A percentile compares a stretch with the other conserved stretches of the same genome.
Conservation (phyloP, 345 rosid species). For the Salix udensis region DNA sequence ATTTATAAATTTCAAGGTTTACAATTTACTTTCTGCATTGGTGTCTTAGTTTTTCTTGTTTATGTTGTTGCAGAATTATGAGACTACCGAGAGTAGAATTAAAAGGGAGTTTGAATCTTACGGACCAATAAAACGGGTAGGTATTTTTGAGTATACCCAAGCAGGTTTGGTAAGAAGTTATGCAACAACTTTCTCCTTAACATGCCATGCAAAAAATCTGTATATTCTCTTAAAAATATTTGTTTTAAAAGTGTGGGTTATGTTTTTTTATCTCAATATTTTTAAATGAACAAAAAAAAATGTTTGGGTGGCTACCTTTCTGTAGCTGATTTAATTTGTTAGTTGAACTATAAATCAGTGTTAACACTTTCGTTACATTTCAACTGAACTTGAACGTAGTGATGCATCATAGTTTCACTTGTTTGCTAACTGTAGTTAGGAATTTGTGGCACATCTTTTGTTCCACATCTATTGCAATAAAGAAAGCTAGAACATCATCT, state of each 20-base stretch:
- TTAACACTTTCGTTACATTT: background rate
- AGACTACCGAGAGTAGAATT: conserved; percentile 92
- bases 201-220: conserved; percentile 16
- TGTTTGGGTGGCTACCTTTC: background rate
- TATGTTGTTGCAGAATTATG: conserved; percentile 73
- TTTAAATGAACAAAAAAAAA: background rate
- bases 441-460: conserved; percentile 5
- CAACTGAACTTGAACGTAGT: background rate
- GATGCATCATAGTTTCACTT: conserved; percentile 5
- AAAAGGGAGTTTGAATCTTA: conserved; percentile 99
- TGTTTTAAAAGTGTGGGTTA: background rate
- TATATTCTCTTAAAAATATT: background rate
- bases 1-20: conserved; percentile 1
- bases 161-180: conserved; percentile 84
- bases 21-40: conserved; percentile 1
- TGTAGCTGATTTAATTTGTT: conserved; percentile 7
- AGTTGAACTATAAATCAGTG: background rate
- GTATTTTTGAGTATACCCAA: conserved; percentile 54
- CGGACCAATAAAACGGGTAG: conserved; percentile 99
- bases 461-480: conserved; percentile 18
- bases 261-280: background rate
- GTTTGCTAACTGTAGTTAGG: conserved; percentile 22
- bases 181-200: conserved; percentile 25
- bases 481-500: conserved; percentile 20
- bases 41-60: conserved; percentile 14